Base-by-base conservation (phyloP, 345 rosid genomes). In the Syzygium aqueum region DNA sequence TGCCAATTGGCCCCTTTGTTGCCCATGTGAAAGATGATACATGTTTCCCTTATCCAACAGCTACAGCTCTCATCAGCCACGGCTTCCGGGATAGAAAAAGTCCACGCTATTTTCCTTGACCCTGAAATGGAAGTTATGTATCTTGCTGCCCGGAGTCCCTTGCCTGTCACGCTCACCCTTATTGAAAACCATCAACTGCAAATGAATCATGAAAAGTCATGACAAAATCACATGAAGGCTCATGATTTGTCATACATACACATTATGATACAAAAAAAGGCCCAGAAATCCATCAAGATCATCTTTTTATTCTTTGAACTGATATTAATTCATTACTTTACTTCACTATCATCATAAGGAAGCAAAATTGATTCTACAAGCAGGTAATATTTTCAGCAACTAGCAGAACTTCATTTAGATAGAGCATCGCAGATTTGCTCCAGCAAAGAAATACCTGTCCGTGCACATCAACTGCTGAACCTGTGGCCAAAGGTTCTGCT, bases 391-490 rank as follows among this genome's bases (percentile, higher is more conserved):
- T 25, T 51, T 37, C 11, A 85, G 37, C 53, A 53, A 28, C 53
- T 17, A 61, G 73, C 19, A n/a, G 73, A n/a, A 21, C 13, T 53
- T 85, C 77, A n/a, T 46, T 30, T 19, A 7, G 73, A 61, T 3
- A 14, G 1, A n/a, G 43, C 7, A 51, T 51, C 23, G 15, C 85
- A 25, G 33, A 5, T 78, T 51, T 15, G 52, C 25, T 51, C 9
- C 46, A 49, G 53, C 12, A 16, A 22, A 28, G 82, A 86, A 17
- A 16, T 91, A 96, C 99, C 97, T 96, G 98, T 51, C 99, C 99
- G 40, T 97, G 98, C 84, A 97, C 98, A 89, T 96, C 99, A 90
- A 93, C 90, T 27, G 99, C 99, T 91, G 96, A 92, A 87, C 99
- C 99, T 77, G 98, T 96, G 84, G 95, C 96, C 88, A 97, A 91